Conservation (phyloP, 441 rosid species). For the Brassica hybrid region DNA sequence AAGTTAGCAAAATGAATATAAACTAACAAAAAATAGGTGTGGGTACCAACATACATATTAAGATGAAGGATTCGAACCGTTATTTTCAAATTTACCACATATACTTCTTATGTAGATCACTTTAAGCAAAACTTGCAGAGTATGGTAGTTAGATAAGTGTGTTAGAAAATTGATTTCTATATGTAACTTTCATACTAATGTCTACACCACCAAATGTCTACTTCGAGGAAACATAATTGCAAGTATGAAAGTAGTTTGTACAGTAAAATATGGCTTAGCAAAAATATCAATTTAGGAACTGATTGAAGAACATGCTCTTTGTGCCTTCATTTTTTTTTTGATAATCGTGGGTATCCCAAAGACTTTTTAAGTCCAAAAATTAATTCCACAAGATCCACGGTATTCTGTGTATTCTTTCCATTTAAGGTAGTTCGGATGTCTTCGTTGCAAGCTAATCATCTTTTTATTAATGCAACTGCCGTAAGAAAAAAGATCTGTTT, state of each 20-base stretch:
- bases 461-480: no score
- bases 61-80: background rate
- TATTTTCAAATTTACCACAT: background rate
- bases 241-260: background rate
- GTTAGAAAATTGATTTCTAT: background rate
- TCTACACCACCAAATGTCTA: background rate
- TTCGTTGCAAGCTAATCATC: no score
- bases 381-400: no score
- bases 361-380: no score
- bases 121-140: background rate
- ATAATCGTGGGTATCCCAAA: no score
- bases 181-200: background rate
- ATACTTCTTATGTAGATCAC: background rate
- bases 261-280: background rate
- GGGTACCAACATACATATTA: background rate
- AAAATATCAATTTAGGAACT: background rate
- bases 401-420: no score
- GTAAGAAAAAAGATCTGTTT: no score
- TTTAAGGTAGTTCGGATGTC: no score
- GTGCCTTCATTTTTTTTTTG: no score
- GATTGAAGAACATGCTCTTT: background rate
- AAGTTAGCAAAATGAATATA: background rate
- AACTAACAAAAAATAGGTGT: background rate
- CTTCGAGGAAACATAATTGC: background rate
- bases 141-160: background rate